Evolutionary conservation across 371 early-diverging fungal species (phyloP), one percentile per base, ranked within the genome.

Genomic region (Mucor racemosus): DNA sequence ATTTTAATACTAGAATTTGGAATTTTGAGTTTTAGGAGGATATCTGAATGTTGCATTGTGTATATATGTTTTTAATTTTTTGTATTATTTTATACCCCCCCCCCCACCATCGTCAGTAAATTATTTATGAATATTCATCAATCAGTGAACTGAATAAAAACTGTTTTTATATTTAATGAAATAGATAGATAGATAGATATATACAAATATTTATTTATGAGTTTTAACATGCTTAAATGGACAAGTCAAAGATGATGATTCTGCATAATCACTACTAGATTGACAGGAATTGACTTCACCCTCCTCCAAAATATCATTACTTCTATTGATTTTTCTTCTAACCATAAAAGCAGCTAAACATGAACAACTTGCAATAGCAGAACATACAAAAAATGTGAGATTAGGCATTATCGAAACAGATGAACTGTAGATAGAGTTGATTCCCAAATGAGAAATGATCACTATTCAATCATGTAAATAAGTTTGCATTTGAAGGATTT

Each of bases 321-420:
- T 31, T 53, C 31, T 26, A 7, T 5, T 31, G 14, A 4, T 53
- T 13, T 31, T 53, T 26, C 26, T 26, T 26, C 10, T 21, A 19
- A 53, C 31, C 53, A 53, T 53, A 10, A 31, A 53, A 5, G 53
- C 53, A 13, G 53, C 53, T 31, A 46, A 35, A 42, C 36, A 13
- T 19, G 8, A 15, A 19, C 64, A 14, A 61, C 7, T 3, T 15
- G 64, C 17, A 13, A 72, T 9, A 33, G 21, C 62, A 58, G 72
- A 71, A 58, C 77, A 76, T 4, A 76, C 31, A 62, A 61, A 68
- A 67, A 86, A 87, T 0, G 75, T 75, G n/a, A 86, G 68, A 40
- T 69, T 67, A 33, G 87, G 87, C 76, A 82, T 77, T 1, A 66
- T 68, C 14, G 35, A 55, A 6, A 85, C 86, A 6, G 85, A 79